phyloP scores from a whole-genome alignment of 768 basidiomycete genomes.

The Cystobasidium tubakii region DNA sequence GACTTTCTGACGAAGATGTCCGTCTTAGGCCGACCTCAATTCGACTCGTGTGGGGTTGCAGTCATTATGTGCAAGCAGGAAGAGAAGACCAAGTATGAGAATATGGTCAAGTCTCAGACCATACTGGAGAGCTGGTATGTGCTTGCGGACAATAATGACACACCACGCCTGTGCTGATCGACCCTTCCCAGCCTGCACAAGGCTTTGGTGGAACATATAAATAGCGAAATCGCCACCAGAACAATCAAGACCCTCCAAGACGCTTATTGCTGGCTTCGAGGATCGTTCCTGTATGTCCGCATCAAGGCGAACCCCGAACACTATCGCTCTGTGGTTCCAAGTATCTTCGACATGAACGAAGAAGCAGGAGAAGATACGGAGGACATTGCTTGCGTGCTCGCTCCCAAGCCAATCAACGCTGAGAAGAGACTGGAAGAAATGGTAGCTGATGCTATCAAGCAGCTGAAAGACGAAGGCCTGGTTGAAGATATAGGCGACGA shows the following conservation, averaged over 20 bases:
- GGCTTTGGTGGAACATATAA: slow-evolving; percentile 82
- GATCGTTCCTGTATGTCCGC: slow-evolving; percentile 79
- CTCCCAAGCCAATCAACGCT: background rate
- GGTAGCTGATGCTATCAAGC: slow-evolving; percentile 55
- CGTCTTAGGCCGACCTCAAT: slow-evolving; percentile 35
- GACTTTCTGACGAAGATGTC: no score
- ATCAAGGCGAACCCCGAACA: slow-evolving; percentile 74
- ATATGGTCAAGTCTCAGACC: slow-evolving; percentile 59
- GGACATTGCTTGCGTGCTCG: slow-evolving; percentile 42
- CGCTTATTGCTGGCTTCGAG: slow-evolving; percentile 75
- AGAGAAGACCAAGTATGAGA: slow-evolving; percentile 65
- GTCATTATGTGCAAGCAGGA: slow-evolving; percentile 73
- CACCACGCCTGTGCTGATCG: background rate
- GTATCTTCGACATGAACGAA: slow-evolving; percentile 54
- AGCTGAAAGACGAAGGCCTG: slow-evolving; percentile 51
- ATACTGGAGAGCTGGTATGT: slow-evolving; percentile 66
- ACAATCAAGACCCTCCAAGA: slow-evolving; percentile 66
- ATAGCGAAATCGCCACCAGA: slow-evolving; percentile 81
- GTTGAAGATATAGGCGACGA: slow-evolving; percentile 48
- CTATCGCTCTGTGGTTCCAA: slow-evolving; percentile 57
- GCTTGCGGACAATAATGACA: no score
- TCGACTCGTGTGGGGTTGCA: slow-evolving; percentile 76
- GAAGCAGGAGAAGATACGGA: slow-evolving; percentile 65
- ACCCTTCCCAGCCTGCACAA: slow-evolving; percentile 57
- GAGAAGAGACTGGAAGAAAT: slow-evolving; percentile 56